A percentile compares a stretch with the other conserved stretches of the same genome.
phyloP scores from a whole-genome alignment of 768 basidiomycete species.

The Suillus sp. region DNA sequence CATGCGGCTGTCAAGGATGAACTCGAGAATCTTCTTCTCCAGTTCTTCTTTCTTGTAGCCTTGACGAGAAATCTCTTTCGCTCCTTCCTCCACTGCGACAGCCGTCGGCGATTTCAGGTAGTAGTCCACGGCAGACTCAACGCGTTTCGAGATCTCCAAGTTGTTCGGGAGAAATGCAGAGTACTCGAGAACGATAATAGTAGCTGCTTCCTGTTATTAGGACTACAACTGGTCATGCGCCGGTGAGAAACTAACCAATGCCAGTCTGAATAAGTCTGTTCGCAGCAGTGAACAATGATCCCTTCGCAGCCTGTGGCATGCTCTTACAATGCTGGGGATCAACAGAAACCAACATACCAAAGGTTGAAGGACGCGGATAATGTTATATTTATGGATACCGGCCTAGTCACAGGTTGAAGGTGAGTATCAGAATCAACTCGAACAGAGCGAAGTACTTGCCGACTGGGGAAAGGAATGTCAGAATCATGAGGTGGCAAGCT shows the following conservation, averaged over 20 bases:
- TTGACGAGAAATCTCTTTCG: not conserved
- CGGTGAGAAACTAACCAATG: not conserved
- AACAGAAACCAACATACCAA: not conserved
- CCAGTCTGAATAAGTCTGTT: not conserved
- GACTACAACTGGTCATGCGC: not conserved
- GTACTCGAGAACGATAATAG: not conserved
- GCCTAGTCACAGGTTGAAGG: not conserved
- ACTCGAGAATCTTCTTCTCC: not conserved
- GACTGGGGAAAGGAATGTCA: not conserved
- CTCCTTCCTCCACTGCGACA: not conserved
- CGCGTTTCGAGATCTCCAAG: too few relatives aligned
- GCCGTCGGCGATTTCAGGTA: not conserved
- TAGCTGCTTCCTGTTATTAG: not conserved
- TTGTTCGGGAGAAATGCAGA: not conserved
- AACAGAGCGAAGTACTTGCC: not conserved
- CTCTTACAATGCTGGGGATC: not conserved
- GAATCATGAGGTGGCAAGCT: not conserved
- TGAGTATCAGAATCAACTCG: not conserved
- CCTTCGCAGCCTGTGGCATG: not conserved
- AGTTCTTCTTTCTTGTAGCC: not conserved
- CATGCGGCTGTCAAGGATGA: not conserved
- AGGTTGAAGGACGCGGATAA: not conserved
- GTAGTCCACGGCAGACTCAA: not conserved
- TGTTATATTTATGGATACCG: accelerated
- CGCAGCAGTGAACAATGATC: not conserved